Conservation (phyloP, 148 eudicot genomes). For the Gaultheria prostrata region DNA sequence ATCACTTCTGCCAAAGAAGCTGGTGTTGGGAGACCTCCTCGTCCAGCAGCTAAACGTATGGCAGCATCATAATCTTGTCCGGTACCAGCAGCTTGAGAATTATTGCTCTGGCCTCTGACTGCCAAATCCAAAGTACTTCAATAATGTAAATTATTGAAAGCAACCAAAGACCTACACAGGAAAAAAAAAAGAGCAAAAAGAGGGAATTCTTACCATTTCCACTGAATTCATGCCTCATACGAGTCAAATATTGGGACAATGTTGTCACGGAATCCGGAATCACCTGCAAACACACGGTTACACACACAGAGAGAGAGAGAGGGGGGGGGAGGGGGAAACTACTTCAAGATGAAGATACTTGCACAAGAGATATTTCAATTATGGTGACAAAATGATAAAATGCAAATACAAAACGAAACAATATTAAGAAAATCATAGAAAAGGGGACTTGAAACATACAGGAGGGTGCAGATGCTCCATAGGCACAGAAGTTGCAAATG, state of each 20-base stretch:
- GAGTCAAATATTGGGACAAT: conserved; percentile 65
- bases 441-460: conserved; percentile 29
- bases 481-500: conserved; percentile 42
- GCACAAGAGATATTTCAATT: background rate
- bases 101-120: conserved; percentile 35
- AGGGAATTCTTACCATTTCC: conserved; percentile 42
- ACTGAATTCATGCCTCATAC: conserved; percentile 63
- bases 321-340: background rate
- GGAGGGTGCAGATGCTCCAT: conserved; percentile 56
- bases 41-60: conserved; percentile 28
- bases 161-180: background rate
- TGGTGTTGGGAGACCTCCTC: conserved; percentile 41
- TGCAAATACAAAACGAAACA: background rate
- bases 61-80: conserved; percentile 37
- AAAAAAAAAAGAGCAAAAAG: background rate
- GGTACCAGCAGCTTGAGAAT: conserved; percentile 34
- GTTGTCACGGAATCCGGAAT: conserved; percentile 87
- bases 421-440: background rate
- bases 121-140: conserved; percentile 19
- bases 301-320: background rate
- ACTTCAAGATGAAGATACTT: conserved; percentile 2
- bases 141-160: background rate
- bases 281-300: conserved; percentile 42
- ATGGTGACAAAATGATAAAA: background rate
- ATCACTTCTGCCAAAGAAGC: conserved; percentile 47